These are phyloP conservation scores for Pseudocercospora vitis DNA, from an alignment of 2,329 filamentous ascomycete species.

Conservation along the genomic window DNA sequence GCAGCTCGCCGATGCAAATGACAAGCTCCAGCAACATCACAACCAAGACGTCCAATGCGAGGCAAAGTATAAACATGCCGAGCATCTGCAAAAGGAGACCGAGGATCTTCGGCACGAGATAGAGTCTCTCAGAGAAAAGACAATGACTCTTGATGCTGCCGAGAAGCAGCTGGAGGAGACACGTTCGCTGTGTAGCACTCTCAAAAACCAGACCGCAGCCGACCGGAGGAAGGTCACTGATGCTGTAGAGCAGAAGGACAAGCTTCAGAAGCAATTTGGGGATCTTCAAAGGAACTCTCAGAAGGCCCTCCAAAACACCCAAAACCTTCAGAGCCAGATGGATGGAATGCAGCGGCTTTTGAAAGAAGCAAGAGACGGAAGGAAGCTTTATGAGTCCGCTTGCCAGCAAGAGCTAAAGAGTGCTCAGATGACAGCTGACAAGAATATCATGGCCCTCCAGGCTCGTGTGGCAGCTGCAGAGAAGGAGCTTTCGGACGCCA, in stretches of 20 bases:
- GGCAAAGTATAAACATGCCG: background rate
- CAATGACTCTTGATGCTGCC: background rate
- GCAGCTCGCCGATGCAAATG: conserved; percentile 7
- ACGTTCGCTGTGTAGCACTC: background rate
- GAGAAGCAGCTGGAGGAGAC: background rate
- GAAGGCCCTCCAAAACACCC: no score
- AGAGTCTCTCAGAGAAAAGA: background rate
- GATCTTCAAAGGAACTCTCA: background rate
- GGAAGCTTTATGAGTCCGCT: background rate
- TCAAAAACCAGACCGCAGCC: background rate
- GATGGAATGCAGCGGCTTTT: no score
- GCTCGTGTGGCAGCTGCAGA: background rate
- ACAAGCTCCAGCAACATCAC: background rate
- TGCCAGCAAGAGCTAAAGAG: background rate
- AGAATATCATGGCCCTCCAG: background rate
- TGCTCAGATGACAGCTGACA: background rate
- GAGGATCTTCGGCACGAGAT: background rate
- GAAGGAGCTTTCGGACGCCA: background rate
- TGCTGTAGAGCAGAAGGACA: background rate
- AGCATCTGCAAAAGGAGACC: background rate
- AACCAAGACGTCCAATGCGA: background rate
- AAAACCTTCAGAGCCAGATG: no score
- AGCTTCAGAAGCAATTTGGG: background rate
- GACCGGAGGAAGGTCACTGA: no score
- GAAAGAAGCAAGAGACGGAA: background rate